Percentiles rank a stretch among this genome's conserved stretches.
phyloP scores from a whole-genome alignment of 2,329 filamentous ascomycete genomes.

The Didymella segeticola region DNA sequence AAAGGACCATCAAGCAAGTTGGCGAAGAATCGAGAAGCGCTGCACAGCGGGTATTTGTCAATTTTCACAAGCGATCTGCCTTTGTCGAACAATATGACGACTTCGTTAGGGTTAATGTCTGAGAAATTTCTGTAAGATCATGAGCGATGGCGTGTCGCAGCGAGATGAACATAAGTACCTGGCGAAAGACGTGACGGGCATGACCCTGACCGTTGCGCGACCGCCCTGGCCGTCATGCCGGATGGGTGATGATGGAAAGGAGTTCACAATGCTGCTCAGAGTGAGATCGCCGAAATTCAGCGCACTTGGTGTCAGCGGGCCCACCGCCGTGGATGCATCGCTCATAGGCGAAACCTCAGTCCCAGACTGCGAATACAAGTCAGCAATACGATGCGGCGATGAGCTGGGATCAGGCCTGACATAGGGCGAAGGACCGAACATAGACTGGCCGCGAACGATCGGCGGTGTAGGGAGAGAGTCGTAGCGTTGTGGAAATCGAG shows the following conservation, averaged over 20 bases:
- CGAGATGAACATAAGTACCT: constrained; percentile 7
- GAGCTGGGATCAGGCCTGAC: neutral
- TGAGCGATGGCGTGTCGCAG: neutral
- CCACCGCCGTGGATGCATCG: neutral
- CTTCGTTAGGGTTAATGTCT: constrained; percentile 18
- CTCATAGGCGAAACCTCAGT: neutral
- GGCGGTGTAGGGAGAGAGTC: neutral
- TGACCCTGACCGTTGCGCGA: constrained; percentile 16
- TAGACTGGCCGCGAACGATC: constrained; percentile 5
- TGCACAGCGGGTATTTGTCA: constrained; percentile 24
- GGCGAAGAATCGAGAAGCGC: constrained; percentile 25
- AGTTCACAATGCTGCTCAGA: constrained; percentile 1
- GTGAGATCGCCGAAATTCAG: constrained; percentile 25
- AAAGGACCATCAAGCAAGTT: constrained; percentile 19
- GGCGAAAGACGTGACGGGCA: constrained; percentile 9
- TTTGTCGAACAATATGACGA: constrained; percentile 27
- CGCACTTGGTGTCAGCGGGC: constrained; percentile 15
- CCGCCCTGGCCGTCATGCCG: neutral
- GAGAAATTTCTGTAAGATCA: constrained; percentile 13
- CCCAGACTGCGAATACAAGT: neutral
- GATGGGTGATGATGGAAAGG: neutral
- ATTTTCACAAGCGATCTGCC: constrained; percentile 23
- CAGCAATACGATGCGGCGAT: neutral
- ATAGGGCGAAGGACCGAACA: constrained; percentile 5
- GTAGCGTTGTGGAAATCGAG: neutral